phyloP scores from a whole-genome alignment of 257 asterid species.

The Solanum medicagineum region DNA sequence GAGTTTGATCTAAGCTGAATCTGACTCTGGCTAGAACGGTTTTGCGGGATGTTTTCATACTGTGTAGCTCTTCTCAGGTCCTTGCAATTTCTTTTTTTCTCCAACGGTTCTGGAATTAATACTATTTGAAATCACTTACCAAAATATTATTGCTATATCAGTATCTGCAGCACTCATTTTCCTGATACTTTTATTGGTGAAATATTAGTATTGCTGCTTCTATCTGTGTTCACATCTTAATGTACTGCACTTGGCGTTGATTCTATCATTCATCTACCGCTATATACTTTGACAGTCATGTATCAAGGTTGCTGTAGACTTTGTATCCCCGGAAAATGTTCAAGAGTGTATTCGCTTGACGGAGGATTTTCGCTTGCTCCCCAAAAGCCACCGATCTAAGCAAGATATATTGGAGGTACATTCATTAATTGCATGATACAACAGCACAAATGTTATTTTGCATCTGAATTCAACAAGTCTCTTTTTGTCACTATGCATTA shows the following conservation, averaged over 20 bases:
- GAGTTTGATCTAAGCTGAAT: not conserved
- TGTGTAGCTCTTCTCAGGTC: not conserved
- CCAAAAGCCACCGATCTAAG: constrained; percentile 29
- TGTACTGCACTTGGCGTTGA: not conserved
- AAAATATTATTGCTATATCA: not conserved
- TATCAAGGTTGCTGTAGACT: constrained; percentile 31
- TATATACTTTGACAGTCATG: constrained; percentile 22
- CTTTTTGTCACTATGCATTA: not conserved
- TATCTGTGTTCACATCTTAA: not conserved
- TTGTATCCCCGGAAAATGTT: constrained; percentile 38
- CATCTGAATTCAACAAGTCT: not conserved
- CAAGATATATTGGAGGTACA: constrained; percentile 40
- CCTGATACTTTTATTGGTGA: not conserved
- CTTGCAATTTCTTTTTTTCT: not conserved
- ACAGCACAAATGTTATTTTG: not conserved
- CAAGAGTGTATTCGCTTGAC: constrained; percentile 29
- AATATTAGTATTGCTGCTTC: not conserved
- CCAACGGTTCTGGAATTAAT: not conserved
- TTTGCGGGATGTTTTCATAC: not conserved
- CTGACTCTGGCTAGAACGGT: not conserved
- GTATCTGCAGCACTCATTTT: not conserved
- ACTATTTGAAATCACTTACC: not conserved
- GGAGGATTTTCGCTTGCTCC: constrained; percentile 39
- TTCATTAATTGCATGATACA: not conserved
- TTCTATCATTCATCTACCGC: not conserved